phyloP scores from a whole-genome alignment of 176 grass and related monocot species.

The Oropetium thomaeum region DNA sequence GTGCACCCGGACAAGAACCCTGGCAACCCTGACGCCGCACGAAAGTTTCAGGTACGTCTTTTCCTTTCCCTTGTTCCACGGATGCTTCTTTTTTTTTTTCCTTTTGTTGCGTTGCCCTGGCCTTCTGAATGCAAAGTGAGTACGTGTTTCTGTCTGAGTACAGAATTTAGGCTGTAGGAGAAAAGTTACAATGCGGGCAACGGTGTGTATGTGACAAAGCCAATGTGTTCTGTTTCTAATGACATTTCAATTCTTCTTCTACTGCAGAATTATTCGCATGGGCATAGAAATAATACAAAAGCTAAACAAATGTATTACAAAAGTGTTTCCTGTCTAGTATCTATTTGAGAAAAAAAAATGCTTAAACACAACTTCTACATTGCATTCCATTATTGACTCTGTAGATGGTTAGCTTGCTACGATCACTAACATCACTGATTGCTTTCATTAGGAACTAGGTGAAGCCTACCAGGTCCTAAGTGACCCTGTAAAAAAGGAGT shows the following conservation, averaged over 20 bases:
- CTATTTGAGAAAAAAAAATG: too few species aligned
- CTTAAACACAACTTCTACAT: too few species aligned
- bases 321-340: background rate
- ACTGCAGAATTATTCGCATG: background rate
- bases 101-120: too few species aligned
- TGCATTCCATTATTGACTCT: background rate
- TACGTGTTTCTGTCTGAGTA: background rate
- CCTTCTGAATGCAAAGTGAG: background rate
- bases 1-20: conserved; percentile 92
- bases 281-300: background rate
- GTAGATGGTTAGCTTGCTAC: background rate
- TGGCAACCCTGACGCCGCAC: conserved; percentile 62
- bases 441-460: conserved; percentile 60
- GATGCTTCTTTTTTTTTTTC: background rate
- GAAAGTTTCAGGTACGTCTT: conserved; percentile 65
- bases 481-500: conserved; percentile 71
- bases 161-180: too few species aligned
- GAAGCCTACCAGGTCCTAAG: conserved; percentile 96
- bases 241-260: background rate
- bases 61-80: background rate
- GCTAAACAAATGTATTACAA: background rate
- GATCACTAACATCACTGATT: conserved; percentile 18
- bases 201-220: background rate
- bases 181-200: background rate
- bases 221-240: background rate